Conservation (phyloP, 768 basidiomycete species). For the Clitopilus hobsonii region DNA sequence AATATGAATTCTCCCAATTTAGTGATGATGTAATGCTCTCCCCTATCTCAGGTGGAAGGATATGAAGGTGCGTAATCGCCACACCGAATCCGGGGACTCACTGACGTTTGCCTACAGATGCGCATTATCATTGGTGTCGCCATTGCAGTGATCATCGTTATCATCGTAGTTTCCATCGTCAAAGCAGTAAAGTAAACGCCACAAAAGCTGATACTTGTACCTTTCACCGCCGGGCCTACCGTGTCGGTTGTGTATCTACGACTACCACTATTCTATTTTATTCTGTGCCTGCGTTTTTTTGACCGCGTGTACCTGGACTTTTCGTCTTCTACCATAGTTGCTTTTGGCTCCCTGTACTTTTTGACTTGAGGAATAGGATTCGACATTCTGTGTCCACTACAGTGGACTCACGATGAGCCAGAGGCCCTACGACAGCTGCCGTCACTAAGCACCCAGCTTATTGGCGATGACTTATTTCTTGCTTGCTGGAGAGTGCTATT, state of each 20-base stretch:
- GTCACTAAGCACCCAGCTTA: no score
- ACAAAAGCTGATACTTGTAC: background rate
- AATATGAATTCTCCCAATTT: background rate
- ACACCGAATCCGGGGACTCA: background rate
- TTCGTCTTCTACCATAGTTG: background rate
- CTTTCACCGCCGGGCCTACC: background rate
- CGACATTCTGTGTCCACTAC: background rate
- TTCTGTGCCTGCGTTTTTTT: background rate
- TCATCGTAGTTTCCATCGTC: conserved; percentile 94
- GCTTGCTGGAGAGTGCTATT: no score
- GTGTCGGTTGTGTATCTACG: background rate
- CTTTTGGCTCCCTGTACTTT: background rate
- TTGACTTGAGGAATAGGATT: background rate
- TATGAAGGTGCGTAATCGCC: conserved; percentile 67
- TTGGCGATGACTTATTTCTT: no score
- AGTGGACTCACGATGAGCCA: no score
- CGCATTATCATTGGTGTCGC: conserved; percentile 92
- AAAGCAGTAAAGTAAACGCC: conserved; percentile 55
- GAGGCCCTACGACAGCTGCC: no score
- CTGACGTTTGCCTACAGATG: conserved; percentile 56
- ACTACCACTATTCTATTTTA: background rate
- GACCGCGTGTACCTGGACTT: background rate
- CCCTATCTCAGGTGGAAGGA: conserved; percentile 80
- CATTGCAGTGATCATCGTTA: conserved; percentile 85
- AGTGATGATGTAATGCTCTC: conserved; percentile 10